Evolutionary conservation across 352 stramenopile genomes (phyloP).

Genomic region (Thraustochytrium sp.): DNA sequence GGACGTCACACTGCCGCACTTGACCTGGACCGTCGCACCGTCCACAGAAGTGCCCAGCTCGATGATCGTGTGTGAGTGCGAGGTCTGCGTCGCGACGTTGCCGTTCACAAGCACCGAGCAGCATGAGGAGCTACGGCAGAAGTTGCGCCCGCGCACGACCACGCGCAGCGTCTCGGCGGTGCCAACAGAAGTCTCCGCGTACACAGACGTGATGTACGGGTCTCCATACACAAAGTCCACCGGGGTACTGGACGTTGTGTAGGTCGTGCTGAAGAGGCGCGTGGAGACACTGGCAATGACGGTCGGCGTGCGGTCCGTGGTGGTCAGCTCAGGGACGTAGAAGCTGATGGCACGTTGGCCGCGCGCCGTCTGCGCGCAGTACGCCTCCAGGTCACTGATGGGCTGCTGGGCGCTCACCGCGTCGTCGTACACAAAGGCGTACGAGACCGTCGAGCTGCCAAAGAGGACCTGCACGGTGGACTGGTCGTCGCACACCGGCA

Average conservation of each 20-base stretch:
- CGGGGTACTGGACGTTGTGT: not conserved
- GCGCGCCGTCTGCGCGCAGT: not conserved
- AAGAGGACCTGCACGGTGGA: not conserved
- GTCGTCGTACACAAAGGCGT: not conserved
- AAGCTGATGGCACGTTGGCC: not conserved
- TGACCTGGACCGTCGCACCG: not conserved
- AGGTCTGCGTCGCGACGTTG: not conserved
- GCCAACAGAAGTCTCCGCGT: not conserved
- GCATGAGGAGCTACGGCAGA: not conserved
- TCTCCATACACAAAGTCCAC: not conserved
- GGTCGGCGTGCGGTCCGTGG: not conserved
- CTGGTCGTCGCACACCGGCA: constrained; percentile 5
- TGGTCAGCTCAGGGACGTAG: not conserved
- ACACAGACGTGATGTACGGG: constrained; percentile 1
- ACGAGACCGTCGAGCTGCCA: not conserved
- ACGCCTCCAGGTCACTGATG: not conserved
- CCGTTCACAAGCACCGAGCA: constrained; percentile 35
- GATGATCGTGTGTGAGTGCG: constrained; percentile 17
- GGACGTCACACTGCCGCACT: not conserved
- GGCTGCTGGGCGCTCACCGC: not conserved
- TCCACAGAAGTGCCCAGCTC: not conserved
- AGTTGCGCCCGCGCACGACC: not conserved
- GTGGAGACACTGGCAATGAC: not conserved
- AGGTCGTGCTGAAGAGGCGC: not conserved
- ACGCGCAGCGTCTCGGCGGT: not conserved